Evolutionary conservation across 306 rosid genomes (phyloP), one percentile per base, ranked within the genome.

Genomic region (Aeschynomene evenia): DNA sequence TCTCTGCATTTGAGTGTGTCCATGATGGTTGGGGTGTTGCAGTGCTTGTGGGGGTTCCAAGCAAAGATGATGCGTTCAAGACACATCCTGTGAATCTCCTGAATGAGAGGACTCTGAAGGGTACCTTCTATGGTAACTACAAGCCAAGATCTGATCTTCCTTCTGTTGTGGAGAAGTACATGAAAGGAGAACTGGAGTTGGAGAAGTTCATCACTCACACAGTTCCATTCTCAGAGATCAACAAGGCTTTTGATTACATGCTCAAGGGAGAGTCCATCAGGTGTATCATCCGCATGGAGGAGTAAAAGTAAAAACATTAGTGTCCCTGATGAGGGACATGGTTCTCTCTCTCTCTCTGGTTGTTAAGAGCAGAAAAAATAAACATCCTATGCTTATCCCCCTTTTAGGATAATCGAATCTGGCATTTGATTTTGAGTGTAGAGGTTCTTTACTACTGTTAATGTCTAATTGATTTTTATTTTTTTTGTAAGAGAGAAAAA

Each of bases 1-100:
- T 88, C 71, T 86, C 98, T 4, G 96, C 98, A 6, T 92, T 92
- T 16, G 98, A 92, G 83, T 90, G 96, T 37, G 96, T 92, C 34
- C 98, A 92, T 6, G 96, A 92, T 79, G 98, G 98, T 13, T 92
- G 98, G 98, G 98, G 96, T 31, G 87, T 87, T 63, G 98, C 96
- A n/a, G 98, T 92, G 7, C 92, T 92, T 0, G 98, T 92, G 23
- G 98, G 98, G n/a, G 96, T 92, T 37, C 96, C 95, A 31, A 92
- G 6, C 72, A 92, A 83, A 80, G 96, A 92, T 34, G 96, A 87
- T 69, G 88, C 86, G 20, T 92, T 92, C 85, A 86, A 83, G 66
- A 92, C 98, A 58, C 85, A 87, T 72, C 95, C 95, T 15, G 0
- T 89, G 77, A 89, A 92, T 56, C 66, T 92, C 58, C 63, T 92